phyloP scores from a whole-genome alignment of 257 asterid species.

The Solanum ossicruentum region DNA sequence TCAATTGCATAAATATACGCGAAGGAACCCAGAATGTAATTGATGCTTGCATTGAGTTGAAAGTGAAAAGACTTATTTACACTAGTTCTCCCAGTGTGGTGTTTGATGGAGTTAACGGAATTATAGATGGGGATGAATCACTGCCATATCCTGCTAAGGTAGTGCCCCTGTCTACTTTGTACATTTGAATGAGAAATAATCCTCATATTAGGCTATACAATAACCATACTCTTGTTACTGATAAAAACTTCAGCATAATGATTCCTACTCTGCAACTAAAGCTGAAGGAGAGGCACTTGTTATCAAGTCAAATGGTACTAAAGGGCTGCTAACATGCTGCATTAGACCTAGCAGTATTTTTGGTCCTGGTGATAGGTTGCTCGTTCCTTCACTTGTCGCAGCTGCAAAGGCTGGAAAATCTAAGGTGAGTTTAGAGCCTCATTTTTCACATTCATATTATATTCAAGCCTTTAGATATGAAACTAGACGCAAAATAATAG shows the following conservation, averaged over 20 bases:
- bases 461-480: neutral
- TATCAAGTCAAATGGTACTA: conserved; percentile 56
- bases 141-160: conserved; percentile 84
- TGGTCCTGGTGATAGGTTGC: conserved; percentile 98
- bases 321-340: conserved; percentile 85
- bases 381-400: conserved; percentile 81
- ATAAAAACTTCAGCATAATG: conserved; percentile 56
- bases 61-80: conserved; percentile 65
- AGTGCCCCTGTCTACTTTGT: neutral
- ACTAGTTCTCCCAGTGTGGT: conserved; percentile 98
- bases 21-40: conserved; percentile 75
- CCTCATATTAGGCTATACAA: neutral
- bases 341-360: conserved; percentile 95
- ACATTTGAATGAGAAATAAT: neutral
- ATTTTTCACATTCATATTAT: neutral
- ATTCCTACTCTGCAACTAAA: conserved; percentile 92
- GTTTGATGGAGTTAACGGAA: conserved; percentile 81
- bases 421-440: conserved; percentile 35
- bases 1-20: neutral
- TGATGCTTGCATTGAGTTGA: conserved; percentile 78
- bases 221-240: neutral
- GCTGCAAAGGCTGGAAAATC: conserved; percentile 97
- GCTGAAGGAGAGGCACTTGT: conserved; percentile 91
- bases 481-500: neutral
- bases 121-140: conserved; percentile 63